Evolutionary conservation across 1,284 basidiomycete genomes (phyloP).

Genomic region (Sphaerobolus stellatus): DNA sequence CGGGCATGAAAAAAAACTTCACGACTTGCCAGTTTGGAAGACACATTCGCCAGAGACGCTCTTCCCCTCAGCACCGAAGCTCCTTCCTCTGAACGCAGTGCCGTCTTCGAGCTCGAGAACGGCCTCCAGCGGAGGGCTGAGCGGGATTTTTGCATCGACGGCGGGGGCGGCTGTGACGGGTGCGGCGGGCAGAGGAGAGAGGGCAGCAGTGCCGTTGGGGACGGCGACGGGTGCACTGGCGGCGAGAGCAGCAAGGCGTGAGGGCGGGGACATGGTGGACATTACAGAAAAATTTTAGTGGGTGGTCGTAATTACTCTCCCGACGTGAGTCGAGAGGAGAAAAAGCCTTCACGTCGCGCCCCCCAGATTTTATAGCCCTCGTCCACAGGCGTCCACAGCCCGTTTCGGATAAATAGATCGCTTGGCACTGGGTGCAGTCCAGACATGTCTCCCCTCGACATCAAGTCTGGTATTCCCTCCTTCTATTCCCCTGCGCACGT

Average conservation of each 20-base stretch:
- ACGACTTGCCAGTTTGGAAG: conserved; percentile 92
- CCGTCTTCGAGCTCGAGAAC: conserved; percentile 94
- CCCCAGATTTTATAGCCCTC: no score
- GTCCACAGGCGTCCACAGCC: no score
- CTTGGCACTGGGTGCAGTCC: no score
- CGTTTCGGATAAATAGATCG: no score
- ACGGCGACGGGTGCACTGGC: no score
- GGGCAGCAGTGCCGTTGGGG: no score
- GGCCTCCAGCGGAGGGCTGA: conserved; percentile 45
- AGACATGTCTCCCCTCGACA: no score
- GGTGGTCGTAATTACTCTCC: conserved; percentile 4
- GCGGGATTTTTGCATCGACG: conserved; percentile 27
- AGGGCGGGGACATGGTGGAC: conserved; percentile 28
- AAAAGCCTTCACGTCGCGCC: no score
- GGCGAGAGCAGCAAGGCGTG: conserved; percentile 48
- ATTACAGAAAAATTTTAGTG: conserved; percentile 14
- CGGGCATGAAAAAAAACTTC: conserved; percentile 4
- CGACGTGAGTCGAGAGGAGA: conserved; percentile 9
- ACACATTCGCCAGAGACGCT: conserved; percentile 98
- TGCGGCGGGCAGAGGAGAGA: conserved; percentile 47
- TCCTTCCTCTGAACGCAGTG: conserved; percentile 83
- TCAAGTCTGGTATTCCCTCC: conserved; percentile 1
- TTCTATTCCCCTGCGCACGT: conserved; percentile 6
- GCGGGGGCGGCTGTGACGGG: conserved; percentile 51
- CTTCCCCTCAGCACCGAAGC: conserved; percentile 91